Base-by-base conservation (phyloP, 495 filamentous ascomycete genomes). In the Podospora pseudocomata region DNA sequence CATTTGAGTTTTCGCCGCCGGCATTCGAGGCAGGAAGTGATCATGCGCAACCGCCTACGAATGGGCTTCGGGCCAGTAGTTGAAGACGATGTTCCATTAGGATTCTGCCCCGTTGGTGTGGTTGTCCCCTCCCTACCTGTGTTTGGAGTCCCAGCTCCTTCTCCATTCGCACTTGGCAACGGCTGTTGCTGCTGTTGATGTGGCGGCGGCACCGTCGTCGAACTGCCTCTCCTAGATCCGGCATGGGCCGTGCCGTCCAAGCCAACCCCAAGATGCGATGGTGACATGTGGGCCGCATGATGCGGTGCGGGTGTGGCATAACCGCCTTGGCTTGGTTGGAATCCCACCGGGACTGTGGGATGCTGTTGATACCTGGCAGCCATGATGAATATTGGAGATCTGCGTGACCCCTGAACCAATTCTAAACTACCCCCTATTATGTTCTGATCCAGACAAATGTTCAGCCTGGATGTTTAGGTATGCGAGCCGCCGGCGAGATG, bases 1-100 rank as follows among this genome's bases (percentile, higher is more conserved):
- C 92, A 95, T 75, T 90, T 91, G 60, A 92, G 84, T 78, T 95
- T 95, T 60, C 92, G 86, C 54, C 88, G 85, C 32, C 90, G 87
- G 73, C 91, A 95, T 76, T 91, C 88, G 60, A 90, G 78, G 75
- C 89, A 90, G 9, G 85, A 87, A 34, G 85, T 88, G 67, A 91
- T 91, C 81, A 89, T 83, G 66, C 89, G 84, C 74, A 90, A 91
- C 60, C 89, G 80, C 39, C 89, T 81, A 20, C 88, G 83, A 67
- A 90, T 87, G 19, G 80, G 80, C 62, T 80, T 83, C 27, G 28
- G 59, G 39, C 28, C 19, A 16, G 55, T 30, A 26, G 60, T 23
- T 0, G 23, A n/a, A 15, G 57, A 53, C 18, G 59, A 32, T 6
- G 26, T 11, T 2, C 44, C 49, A 44, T 1, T 6, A 2, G 19